phyloP scores from a whole-genome alignment of 2,329 filamentous ascomycete genomes.

The Amauroascus niger region DNA sequence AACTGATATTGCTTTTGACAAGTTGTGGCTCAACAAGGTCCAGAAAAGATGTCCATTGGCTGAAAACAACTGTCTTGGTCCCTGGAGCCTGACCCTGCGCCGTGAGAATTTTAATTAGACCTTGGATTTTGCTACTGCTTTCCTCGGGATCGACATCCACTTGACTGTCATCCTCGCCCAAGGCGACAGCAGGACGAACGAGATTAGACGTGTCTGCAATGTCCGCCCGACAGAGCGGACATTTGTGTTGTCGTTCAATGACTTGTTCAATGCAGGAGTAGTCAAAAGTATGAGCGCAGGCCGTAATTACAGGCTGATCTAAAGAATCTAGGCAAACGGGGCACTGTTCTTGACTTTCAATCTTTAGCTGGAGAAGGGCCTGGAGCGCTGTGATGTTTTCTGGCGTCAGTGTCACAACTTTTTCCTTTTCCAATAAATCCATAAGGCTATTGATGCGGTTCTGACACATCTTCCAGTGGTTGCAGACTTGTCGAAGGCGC shows the following conservation, averaged over 20 bases:
- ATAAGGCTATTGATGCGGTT: slow-evolving; percentile 65
- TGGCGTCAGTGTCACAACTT: slow-evolving; percentile 58
- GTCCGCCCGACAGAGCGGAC: slow-evolving; percentile 70
- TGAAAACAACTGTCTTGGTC: slow-evolving; percentile 74
- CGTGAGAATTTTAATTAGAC: slow-evolving; percentile 62
- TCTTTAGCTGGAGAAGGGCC: slow-evolving; percentile 62
- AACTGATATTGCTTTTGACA: slow-evolving; percentile 49
- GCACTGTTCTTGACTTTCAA: slow-evolving; percentile 75
- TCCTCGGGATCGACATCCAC: slow-evolving; percentile 51
- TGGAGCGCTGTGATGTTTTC: slow-evolving; percentile 66
- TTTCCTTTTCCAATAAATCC: slow-evolving; percentile 56
- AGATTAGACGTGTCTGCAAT: slow-evolving; percentile 53
- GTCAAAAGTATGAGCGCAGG: slow-evolving; percentile 75
- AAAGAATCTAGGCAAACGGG: slow-evolving; percentile 68
- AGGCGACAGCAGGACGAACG: slow-evolving; percentile 55
- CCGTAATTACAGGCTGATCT: slow-evolving; percentile 66
- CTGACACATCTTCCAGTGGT: slow-evolving; percentile 76
- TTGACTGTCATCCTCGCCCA: slow-evolving; percentile 41
- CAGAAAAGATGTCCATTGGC: slow-evolving; percentile 69
- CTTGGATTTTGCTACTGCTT: slow-evolving; percentile 74
- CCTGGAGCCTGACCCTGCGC: slow-evolving; percentile 55
- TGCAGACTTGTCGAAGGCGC: slow-evolving; percentile 74
- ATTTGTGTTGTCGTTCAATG: slow-evolving; percentile 66
- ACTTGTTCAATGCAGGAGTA: slow-evolving; percentile 62
- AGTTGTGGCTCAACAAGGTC: slow-evolving; percentile 66